phyloP scores from a whole-genome alignment of 2,329 filamentous ascomycete genomes.

The Penicillium sp. region DNA sequence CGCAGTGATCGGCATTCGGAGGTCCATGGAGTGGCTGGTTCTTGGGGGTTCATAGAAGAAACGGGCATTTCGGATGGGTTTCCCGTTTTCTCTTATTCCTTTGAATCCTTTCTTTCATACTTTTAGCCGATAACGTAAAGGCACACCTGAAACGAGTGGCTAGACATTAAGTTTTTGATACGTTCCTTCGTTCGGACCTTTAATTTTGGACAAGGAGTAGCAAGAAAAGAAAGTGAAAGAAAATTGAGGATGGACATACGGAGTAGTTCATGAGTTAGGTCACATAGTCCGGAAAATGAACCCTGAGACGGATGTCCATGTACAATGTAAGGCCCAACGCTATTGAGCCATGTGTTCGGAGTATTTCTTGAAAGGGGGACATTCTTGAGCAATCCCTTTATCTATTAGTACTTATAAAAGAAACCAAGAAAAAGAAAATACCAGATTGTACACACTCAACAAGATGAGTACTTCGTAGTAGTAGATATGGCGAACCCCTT shows the following conservation, averaged over 20 bases:
- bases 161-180: neutral
- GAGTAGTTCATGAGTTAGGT: neutral
- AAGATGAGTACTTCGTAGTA: no score
- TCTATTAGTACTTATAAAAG: no score
- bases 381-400: neutral
- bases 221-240: no score
- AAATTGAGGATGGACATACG: no score
- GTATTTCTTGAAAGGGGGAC: neutral
- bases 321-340: neutral
- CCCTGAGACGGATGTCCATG: neutral
- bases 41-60: neutral
- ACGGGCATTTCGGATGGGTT: neutral
- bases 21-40: neutral
- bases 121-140: neutral
- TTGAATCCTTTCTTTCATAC: neutral
- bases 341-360: conserved; percentile 11
- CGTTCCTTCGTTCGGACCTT: neutral
- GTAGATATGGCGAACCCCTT: neutral
- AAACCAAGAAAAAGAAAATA: neutral
- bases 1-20: conserved; percentile 14
- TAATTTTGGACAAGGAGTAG: neutral
- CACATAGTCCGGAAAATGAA: neutral
- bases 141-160: conserved; percentile 14
- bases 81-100: neutral
- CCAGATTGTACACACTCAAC: no score